Evolutionary conservation across 768 basidiomycete species (phyloP).

Genomic region (Boletus patriciae): DNA sequence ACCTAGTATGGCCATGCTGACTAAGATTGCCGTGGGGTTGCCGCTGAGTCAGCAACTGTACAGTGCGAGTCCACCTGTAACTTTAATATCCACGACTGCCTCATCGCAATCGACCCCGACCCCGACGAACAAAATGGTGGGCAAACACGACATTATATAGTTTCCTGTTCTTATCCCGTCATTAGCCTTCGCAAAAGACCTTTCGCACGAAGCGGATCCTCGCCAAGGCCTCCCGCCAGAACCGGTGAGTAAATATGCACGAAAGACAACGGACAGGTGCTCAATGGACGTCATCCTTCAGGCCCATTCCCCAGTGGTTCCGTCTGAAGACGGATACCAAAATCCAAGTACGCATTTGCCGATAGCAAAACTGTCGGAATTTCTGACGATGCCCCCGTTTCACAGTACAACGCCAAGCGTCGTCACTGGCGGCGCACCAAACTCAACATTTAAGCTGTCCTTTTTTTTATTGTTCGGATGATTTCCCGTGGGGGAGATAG

Average conservation of each 20-base stretch:
- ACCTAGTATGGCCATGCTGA: not conserved
- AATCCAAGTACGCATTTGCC: slow-evolving; percentile 62
- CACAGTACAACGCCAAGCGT: slow-evolving; percentile 89
- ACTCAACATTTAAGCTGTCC: slow-evolving; percentile 80
- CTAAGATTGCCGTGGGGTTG: slow-evolving; percentile 6
- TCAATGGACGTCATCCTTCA: slow-evolving; percentile 29
- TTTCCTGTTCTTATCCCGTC: slow-evolving; percentile 2
- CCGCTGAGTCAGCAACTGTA: slow-evolving; percentile 44
- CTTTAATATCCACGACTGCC: slow-evolving; percentile 31
- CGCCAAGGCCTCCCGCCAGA: slow-evolving; percentile 94
- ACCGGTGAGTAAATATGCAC: slow-evolving; percentile 60
- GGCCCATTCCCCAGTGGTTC: slow-evolving; percentile 99
- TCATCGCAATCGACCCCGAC: slow-evolving; percentile 32
- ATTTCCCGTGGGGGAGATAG: not conserved
- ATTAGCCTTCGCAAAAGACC: slow-evolving; percentile 96
- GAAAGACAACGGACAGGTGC: not conserved
- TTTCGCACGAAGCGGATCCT: slow-evolving; percentile 97
- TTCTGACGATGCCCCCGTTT: not conserved
- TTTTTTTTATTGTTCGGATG: not conserved
- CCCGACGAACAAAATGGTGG: slow-evolving; percentile 50
- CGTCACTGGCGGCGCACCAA: slow-evolving; percentile 99
- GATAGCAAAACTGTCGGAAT: not conserved
- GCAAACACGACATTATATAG: slow-evolving; percentile 13
- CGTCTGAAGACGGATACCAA: slow-evolving; percentile 94
- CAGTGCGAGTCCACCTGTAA: slow-evolving; percentile 32